These are phyloP conservation scores for Hippophae tibetana DNA, from an alignment of 306 rosid species.

Conservation along the genomic window DNA sequence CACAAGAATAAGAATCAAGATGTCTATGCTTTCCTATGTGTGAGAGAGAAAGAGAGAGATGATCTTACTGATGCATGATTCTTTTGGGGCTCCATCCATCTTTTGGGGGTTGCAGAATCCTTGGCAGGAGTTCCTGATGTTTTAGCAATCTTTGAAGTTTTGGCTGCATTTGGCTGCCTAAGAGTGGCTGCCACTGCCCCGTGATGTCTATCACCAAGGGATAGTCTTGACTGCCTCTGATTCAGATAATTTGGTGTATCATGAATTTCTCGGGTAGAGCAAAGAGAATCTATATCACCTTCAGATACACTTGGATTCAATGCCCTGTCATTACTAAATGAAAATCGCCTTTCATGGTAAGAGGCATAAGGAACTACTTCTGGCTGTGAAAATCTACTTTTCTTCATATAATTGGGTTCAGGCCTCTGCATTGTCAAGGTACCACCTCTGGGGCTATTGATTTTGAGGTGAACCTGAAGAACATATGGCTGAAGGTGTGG, in stretches of 20 bases:
- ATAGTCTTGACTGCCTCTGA: slow-evolving; percentile 37
- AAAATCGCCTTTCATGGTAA: slow-evolving; percentile 41
- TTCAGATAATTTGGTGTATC: slow-evolving; percentile 42
- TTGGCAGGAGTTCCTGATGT: slow-evolving; percentile 37
- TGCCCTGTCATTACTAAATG: slow-evolving; percentile 58
- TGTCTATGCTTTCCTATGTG: not conserved
- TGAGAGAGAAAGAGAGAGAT: slow-evolving; percentile 8
- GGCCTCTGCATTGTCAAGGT: slow-evolving; percentile 48
- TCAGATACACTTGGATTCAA: slow-evolving; percentile 79
- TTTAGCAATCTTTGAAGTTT: slow-evolving; percentile 35
- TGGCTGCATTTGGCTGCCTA: slow-evolving; percentile 43
- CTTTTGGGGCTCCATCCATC: slow-evolving; percentile 40
- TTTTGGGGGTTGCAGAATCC: slow-evolving; percentile 42
- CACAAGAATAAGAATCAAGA: not conserved
- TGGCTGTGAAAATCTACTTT: slow-evolving; percentile 64
- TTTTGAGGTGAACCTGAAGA: slow-evolving; percentile 71
- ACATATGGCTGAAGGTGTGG: slow-evolving; percentile 76
- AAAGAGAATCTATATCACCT: slow-evolving; percentile 57
- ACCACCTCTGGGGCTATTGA: slow-evolving; percentile 61
- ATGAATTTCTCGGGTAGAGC: slow-evolving; percentile 64
- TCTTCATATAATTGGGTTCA: slow-evolving; percentile 48
- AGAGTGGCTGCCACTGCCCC: slow-evolving; percentile 25
- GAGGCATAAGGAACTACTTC: slow-evolving; percentile 29
- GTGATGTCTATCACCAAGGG: slow-evolving; percentile 27
- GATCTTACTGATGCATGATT: slow-evolving; percentile 41